Conservation (phyloP, 768 basidiomycete genomes). For the Crassisporium funariophilum region DNA sequence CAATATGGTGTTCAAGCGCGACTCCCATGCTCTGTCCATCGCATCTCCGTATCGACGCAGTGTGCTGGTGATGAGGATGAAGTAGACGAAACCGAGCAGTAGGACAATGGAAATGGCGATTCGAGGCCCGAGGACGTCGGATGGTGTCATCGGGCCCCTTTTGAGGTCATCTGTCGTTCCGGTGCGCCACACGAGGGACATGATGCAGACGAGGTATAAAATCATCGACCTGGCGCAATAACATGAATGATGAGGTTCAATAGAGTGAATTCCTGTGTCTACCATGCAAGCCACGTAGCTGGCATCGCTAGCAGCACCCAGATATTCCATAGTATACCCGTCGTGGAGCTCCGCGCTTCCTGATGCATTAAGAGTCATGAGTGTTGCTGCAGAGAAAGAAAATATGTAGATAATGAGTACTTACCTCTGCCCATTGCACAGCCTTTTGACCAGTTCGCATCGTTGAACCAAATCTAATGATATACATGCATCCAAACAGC, state of each 20-base stretch:
- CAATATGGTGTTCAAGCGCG: too few species aligned
- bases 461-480: conserved; percentile 58
- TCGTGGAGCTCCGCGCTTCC: conserved; percentile 47
- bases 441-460: conserved; percentile 67
- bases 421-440: conserved; percentile 52
- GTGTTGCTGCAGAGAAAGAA: too few species aligned
- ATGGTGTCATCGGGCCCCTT: conserved; percentile 26
- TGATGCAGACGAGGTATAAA: conserved; percentile 25
- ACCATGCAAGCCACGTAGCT: conserved; percentile 64
- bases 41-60: conserved; percentile 23
- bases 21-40: conserved; percentile 29
- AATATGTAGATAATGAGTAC: not conserved
- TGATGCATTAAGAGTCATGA: not conserved
- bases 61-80: conserved; percentile 19
- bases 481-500: conserved; percentile 61
- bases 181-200: conserved; percentile 29
- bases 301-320: conserved; percentile 68
- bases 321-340: conserved; percentile 50
- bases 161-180: conserved; percentile 7
- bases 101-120: conserved; percentile 51
- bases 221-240: conserved; percentile 25
- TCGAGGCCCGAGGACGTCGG: conserved; percentile 37
- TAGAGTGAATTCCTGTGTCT: not conserved
- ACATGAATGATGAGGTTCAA: not conserved
- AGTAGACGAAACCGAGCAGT: conserved; percentile 45